Conservation (phyloP, 345 rosid species). For the Citrus reticulata region DNA sequence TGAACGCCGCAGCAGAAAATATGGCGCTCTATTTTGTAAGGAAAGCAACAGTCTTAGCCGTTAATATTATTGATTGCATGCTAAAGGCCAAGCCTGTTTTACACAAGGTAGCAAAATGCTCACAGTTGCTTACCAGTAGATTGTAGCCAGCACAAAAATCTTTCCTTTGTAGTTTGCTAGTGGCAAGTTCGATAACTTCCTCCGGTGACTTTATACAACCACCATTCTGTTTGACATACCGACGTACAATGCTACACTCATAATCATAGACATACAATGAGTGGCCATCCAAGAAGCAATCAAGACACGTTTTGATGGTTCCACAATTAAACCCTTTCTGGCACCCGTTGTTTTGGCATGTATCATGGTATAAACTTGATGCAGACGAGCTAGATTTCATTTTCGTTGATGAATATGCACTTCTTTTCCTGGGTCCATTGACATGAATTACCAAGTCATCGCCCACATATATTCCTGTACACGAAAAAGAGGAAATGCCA, state of each 20-base stretch:
- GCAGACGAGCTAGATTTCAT: not conserved
- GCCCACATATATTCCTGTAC: not conserved
- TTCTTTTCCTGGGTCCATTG: not conserved
- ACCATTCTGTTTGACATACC: accelerated
- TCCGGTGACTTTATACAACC: not conserved
- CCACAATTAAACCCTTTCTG: not conserved
- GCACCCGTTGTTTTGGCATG: not conserved
- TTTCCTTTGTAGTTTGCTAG: not conserved
- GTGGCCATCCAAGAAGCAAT: slow-evolving; percentile 7
- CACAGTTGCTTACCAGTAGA: not conserved
- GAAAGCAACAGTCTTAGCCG: too few species aligned
- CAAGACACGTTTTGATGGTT: not conserved
- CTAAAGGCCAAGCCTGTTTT: not conserved
- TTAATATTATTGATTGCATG: not conserved
- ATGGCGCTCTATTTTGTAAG: not conserved
- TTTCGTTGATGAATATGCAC: not conserved
- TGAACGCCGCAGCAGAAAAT: too few species aligned
- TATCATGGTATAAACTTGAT: not conserved
- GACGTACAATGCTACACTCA: not conserved
- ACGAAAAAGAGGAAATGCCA: not conserved
- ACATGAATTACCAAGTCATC: slow-evolving; percentile 2
- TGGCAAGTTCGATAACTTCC: not conserved
- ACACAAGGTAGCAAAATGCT: not conserved
- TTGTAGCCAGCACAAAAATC: not conserved
- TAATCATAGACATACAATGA: not conserved